Base-by-base conservation (phyloP, 2,329 filamentous ascomycete species). In the Zalaria obscura region DNA sequence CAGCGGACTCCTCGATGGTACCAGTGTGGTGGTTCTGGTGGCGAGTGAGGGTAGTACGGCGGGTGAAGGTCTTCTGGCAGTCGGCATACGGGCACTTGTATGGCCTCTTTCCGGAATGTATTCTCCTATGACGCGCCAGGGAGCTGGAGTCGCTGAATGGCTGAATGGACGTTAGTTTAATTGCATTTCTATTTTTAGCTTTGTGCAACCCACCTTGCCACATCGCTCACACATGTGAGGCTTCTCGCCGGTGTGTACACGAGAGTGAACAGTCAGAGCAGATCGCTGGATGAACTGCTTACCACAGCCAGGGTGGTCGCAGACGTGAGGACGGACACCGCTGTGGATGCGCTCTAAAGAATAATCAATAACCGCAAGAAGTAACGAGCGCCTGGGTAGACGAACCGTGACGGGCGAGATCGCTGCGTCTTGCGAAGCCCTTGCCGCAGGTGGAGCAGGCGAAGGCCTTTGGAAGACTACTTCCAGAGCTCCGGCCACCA, bases 231-330 rank as follows among this genome's bases (percentile, higher is more conserved):
- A 98, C 78, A 91, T 89, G 55, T 98, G 91, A 39, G 91, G 91
- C 65, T 98, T 98, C 67, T 96, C 91, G 49, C 91, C 91, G 2
- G 91, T 96, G 62, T 98, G 91, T 18, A 95, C 88, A 52, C 91
- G 83, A 56, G 84, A 80, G 62, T 96, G 91, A 5, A 98, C 91
- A 0, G 91, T 98, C 59, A 98, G 67, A 25, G 91, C 91, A 27
- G 88, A 95, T 43, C 91, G 76, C 62, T 98, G 91, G 52, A 98
- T 98, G 59, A 98, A 98, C 57, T 89, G 84, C 64, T 96, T 98
- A 49, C 84, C 84, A 60, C 91, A 98, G 40, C 77, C 78, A 34
- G 81, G 81, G 58, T 78, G 85, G 54, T 95, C 88, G 64, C 91
- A 98, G 39, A 89, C 81, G 58, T 98, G 91, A 38, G 91, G 91